These are phyloP conservation scores for Coprinopsis marcescibilis DNA, from an alignment of 768 basidiomycete genomes.

Conservation along the genomic window DNA sequence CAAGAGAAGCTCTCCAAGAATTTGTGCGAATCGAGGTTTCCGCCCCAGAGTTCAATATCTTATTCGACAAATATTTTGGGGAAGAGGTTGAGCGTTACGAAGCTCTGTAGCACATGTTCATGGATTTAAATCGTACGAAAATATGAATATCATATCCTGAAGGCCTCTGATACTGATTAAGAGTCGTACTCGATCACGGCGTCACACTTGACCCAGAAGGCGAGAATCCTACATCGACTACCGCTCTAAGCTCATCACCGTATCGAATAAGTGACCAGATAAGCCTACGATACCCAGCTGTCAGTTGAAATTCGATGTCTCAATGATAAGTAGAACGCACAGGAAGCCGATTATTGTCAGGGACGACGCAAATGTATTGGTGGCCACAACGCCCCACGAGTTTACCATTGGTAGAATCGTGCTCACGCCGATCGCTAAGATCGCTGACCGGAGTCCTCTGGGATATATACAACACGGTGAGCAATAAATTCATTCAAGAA, in stretches of 20 bases:
- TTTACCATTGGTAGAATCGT: constrained; percentile 11
- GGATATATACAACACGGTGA: background rate
- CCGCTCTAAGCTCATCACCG: constrained; percentile 36
- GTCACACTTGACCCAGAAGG: background rate
- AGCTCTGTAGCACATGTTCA: too few species aligned
- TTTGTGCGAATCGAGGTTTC: too few species aligned
- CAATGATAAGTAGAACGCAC: constrained; percentile 6
- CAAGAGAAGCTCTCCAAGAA: too few species aligned
- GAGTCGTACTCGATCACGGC: too few species aligned
- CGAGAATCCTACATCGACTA: constrained; percentile 1
- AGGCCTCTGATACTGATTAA: too few species aligned
- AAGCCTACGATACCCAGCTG: constrained; percentile 24
- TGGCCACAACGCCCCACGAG: constrained; percentile 7
- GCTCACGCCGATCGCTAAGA: background rate
- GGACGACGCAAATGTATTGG: constrained; percentile 2
- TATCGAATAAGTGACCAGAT: constrained; percentile 40
- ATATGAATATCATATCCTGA: too few species aligned
- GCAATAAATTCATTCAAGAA: background rate
- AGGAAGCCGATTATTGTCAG: background rate
- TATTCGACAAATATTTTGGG: too few species aligned
- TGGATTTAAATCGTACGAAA: too few species aligned
- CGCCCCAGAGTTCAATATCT: too few species aligned
- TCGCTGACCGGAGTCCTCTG: constrained; percentile 8
- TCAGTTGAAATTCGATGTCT: too few species aligned
- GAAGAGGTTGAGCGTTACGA: too few species aligned